phyloP scores from a whole-genome alignment of 2,329 filamentous ascomycete species.

The Capronia epimyces region DNA sequence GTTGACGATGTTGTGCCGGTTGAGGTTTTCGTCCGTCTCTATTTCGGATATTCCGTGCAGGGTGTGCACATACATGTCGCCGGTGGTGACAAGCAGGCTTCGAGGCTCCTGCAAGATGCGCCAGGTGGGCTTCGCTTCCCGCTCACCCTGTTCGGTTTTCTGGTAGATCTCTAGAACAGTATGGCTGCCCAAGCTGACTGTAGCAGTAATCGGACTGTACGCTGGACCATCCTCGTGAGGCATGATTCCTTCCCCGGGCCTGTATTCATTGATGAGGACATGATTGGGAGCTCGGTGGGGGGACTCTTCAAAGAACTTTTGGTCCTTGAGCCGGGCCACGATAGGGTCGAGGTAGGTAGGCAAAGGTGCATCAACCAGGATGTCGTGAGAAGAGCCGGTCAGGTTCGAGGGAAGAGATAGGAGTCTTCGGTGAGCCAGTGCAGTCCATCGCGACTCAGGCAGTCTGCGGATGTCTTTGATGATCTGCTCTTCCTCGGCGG shows the following conservation, averaged over 20 bases:
- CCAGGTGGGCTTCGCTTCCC: conserved; percentile 36
- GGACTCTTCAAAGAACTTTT: conserved; percentile 55
- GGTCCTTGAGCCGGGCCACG: conserved; percentile 50
- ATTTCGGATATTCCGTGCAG: conserved; percentile 56
- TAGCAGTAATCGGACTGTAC: conserved; percentile 84
- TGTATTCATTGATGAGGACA: conserved; percentile 89
- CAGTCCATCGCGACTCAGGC: conserved; percentile 75
- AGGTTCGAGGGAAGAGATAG: conserved; percentile 87
- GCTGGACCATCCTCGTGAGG: conserved; percentile 88
- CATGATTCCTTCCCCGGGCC: conserved; percentile 87
- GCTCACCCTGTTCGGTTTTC: conserved; percentile 40
- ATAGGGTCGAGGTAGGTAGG: conserved; percentile 69
- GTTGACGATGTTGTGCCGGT: conserved; percentile 46
- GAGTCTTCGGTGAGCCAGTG: conserved; percentile 79
- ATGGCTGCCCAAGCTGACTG: conserved; percentile 73
- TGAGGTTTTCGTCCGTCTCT: conserved; percentile 59
- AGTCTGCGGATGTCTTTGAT: conserved; percentile 61
- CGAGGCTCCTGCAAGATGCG: conserved; percentile 77
- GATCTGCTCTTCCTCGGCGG: conserved; percentile 65
- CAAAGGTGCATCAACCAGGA: conserved; percentile 63
- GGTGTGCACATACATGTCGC: conserved; percentile 50
- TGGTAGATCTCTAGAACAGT: conserved; percentile 72
- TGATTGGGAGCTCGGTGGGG: conserved; percentile 79
- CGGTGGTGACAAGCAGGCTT: conserved; percentile 58
- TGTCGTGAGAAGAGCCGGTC: conserved; percentile 57